Percentiles rank a stretch among this genome's conserved stretches.
Evolutionary conservation across 2,329 filamentous ascomycete genomes (phyloP).

Genomic region (Tolypocladium guangdongense): DNA sequence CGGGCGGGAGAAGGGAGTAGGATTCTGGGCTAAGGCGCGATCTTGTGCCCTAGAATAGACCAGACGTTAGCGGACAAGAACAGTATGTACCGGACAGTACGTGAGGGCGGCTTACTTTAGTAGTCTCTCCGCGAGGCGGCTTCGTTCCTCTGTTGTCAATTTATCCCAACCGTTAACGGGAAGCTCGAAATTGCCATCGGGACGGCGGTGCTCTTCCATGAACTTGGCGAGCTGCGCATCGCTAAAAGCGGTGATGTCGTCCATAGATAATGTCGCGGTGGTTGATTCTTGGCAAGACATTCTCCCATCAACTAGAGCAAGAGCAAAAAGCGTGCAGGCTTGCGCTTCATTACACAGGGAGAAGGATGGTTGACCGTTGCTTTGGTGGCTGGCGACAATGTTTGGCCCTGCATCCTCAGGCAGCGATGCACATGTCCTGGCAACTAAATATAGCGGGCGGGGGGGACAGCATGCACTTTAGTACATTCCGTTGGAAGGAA

Average conservation of each 20-base stretch:
- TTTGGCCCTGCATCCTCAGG: no score
- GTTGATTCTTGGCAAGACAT: background rate
- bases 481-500: no score
- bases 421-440: no score
- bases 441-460: no score
- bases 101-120: slow-evolving; percentile 4
- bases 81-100: background rate
- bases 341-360: no score
- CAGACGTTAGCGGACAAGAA: background rate
- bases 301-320: background rate
- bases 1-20: slow-evolving; percentile 1
- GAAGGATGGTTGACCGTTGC: no score
- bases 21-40: background rate
- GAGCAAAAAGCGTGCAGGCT: no score
- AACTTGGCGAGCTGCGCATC: slow-evolving; percentile 9
- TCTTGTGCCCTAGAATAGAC: background rate
- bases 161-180: slow-evolving; percentile 6
- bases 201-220: slow-evolving; percentile 6
- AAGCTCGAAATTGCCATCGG: slow-evolving; percentile 7
- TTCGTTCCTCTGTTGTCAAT: slow-evolving; percentile 7
- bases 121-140: slow-evolving; percentile 6
- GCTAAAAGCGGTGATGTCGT: slow-evolving; percentile 5
- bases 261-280: background rate
- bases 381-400: no score
- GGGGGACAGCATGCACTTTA: no score